Conservation (phyloP, 2,329 filamentous ascomycete species). For the Sporothrix protearum region DNA sequence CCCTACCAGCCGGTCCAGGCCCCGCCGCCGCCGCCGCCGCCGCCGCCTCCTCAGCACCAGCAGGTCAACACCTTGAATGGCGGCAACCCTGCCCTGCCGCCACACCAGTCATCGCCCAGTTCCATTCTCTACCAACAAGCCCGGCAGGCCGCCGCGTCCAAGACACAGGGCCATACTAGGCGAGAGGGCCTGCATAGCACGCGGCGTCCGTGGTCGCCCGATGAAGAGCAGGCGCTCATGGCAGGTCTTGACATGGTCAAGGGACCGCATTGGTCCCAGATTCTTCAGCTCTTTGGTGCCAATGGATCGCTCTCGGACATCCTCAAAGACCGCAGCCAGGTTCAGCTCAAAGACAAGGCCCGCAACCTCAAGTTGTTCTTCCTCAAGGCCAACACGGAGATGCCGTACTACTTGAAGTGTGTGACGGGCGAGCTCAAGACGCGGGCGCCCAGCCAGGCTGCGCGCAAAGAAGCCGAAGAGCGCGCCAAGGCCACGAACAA, state of each 20-base stretch:
- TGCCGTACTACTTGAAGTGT: constrained; percentile 80
- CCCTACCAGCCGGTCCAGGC: constrained; percentile 25
- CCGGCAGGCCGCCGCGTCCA: constrained; percentile 56
- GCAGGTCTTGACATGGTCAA: constrained; percentile 82
- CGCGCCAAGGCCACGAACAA: constrained; percentile 56
- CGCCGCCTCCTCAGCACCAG: constrained; percentile 31
- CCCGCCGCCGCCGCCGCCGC: constrained; percentile 2
- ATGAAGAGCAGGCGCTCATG: constrained; percentile 89
- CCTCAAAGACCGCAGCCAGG: constrained; percentile 82
- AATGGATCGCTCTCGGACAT: constrained; percentile 78
- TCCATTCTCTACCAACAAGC: constrained; percentile 56
- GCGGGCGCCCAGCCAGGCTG: constrained; percentile 70
- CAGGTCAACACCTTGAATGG: constrained; percentile 30
- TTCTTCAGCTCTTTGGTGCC: constrained; percentile 75
- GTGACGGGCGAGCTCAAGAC: constrained; percentile 90
- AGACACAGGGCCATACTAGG: constrained; percentile 53
- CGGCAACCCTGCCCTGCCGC: constrained; percentile 43
- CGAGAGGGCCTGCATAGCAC: constrained; percentile 58
- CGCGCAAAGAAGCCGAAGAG: constrained; percentile 64
- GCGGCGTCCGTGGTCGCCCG: constrained; percentile 78
- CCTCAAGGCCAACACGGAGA: constrained; percentile 84
- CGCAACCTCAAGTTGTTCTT: constrained; percentile 88
- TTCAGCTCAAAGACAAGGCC: constrained; percentile 89
- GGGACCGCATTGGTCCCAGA: constrained; percentile 91
- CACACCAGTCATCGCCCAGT: constrained; percentile 55